These are phyloP conservation scores for Termitomyces sp. DNA, from an alignment of 768 basidiomycete genomes.

Conservation along the genomic window DNA sequence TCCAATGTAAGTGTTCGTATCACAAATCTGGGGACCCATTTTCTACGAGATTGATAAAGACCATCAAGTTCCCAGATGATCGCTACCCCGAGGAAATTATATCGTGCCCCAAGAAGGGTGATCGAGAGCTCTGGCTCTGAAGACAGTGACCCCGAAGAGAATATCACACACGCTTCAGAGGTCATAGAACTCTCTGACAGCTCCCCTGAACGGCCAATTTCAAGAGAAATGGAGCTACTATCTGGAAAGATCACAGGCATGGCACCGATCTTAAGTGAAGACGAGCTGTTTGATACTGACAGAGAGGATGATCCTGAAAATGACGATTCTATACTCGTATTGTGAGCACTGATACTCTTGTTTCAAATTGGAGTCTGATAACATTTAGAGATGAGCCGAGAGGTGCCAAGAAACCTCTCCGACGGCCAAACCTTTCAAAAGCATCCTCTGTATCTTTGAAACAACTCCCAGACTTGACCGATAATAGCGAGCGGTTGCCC, in stretches of 20 bases:
- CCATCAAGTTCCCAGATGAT: neutral
- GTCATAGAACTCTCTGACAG: slow-evolving; percentile 31
- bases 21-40: neutral
- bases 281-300: slow-evolving; percentile 20
- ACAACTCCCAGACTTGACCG: neutral
- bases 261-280: neutral
- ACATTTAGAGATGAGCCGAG: slow-evolving; percentile 47
- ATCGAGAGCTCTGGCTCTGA: slow-evolving; percentile 36
- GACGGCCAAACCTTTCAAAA: slow-evolving; percentile 12
- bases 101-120: slow-evolving; percentile 26
- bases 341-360: slow-evolving; percentile 27
- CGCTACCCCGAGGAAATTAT: slow-evolving; percentile 11
- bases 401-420: slow-evolving; percentile 46
- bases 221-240: slow-evolving; percentile 1
- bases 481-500: neutral
- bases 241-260: slow-evolving; percentile 8
- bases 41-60: neutral
- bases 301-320: slow-evolving; percentile 32
- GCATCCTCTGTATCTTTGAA: slow-evolving; percentile 14
- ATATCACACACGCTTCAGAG: slow-evolving; percentile 14
- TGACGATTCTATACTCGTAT: slow-evolving; percentile 35
- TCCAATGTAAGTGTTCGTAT: neutral
- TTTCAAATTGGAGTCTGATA: neutral
- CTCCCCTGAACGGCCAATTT: slow-evolving; percentile 16
- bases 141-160: slow-evolving; percentile 23